Evolutionary conservation across 495 filamentous ascomycete species (phyloP).

Genomic region (Rhypophila decipiens): DNA sequence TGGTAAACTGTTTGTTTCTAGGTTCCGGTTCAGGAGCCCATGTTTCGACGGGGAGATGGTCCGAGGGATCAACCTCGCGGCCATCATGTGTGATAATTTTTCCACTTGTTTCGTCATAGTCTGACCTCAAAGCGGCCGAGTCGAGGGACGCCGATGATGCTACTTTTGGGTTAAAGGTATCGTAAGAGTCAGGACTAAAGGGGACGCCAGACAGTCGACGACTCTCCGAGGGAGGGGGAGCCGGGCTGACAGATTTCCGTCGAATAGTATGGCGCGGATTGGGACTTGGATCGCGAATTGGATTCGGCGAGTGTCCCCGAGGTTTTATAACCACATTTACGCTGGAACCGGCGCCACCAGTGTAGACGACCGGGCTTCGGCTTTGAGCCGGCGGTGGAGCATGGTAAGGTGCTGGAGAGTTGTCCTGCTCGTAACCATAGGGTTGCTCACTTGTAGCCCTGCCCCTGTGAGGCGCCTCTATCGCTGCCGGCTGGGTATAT

Average conservation of each 20-base stretch:
- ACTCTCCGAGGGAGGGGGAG: constrained; percentile 50
- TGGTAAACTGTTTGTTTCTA: constrained; percentile 51
- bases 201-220: constrained; percentile 59
- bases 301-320: constrained; percentile 56
- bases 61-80: constrained; percentile 82
- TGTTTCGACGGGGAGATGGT: constrained; percentile 82
- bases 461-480: constrained; percentile 30
- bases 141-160: constrained; percentile 28
- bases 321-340: constrained; percentile 26
- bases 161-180: constrained; percentile 59
- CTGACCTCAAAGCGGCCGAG: constrained; percentile 10
- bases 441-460: constrained; percentile 35
- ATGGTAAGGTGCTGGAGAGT: constrained; percentile 16
- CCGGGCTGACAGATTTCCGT: constrained; percentile 73
- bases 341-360: constrained; percentile 30
- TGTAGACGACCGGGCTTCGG: constrained; percentile 30
- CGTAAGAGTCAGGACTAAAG: constrained; percentile 86
- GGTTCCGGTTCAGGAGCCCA: constrained; percentile 93
- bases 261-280: constrained; percentile 46
- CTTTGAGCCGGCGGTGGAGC: constrained; percentile 11
- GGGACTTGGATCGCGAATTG: constrained; percentile 22
- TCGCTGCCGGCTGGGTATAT: constrained; percentile 32
- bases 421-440: constrained; percentile 21
- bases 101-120: constrained; percentile 40
- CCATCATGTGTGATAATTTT: constrained; percentile 81